These are phyloP conservation scores for Pseudocercospora cruenta DNA, from an alignment of 2,329 filamentous ascomycete species.

Conservation along the genomic window DNA sequence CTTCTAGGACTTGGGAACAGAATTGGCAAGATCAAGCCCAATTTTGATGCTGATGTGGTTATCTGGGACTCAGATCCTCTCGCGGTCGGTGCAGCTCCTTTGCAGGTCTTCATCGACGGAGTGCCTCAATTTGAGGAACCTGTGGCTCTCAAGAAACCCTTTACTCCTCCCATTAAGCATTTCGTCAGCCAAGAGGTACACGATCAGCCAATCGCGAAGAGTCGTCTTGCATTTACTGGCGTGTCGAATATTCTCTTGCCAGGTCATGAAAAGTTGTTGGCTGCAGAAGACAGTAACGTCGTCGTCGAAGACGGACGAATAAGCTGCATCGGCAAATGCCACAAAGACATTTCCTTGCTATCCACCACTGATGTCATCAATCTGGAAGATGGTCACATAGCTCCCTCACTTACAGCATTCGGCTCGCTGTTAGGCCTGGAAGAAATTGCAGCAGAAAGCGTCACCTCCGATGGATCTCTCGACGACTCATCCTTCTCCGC, in stretches of 20 bases:
- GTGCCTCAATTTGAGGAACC: constrained; percentile 54
- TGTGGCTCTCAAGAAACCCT: constrained; percentile 58
- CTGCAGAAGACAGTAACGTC: constrained; percentile 44
- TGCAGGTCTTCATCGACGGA: constrained; percentile 50
- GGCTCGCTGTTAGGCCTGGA: constrained; percentile 64
- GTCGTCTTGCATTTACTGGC: constrained; percentile 60
- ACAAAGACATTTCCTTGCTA: constrained; percentile 47
- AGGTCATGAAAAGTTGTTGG: constrained; percentile 42
- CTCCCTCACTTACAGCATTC: constrained; percentile 63
- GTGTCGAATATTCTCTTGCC: constrained; percentile 57
- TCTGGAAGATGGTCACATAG: constrained; percentile 64
- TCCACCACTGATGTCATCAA: constrained; percentile 44
- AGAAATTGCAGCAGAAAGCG: constrained; percentile 62
- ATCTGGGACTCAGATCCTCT: constrained; percentile 50
- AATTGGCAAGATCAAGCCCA: constrained; percentile 46
- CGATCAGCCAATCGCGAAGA: constrained; percentile 34
- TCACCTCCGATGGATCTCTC: constrained; percentile 54
- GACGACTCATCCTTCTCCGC: constrained; percentile 59
- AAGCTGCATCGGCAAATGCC: constrained; percentile 60
- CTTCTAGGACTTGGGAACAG: constrained; percentile 45
- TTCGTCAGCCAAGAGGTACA: constrained; percentile 46
- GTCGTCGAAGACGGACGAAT: constrained; percentile 59
- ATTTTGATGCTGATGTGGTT: constrained; percentile 49
- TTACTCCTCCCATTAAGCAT: constrained; percentile 44
- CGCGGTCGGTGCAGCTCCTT: constrained; percentile 34